These are phyloP conservation scores for Fagopyrum tataricum DNA, from an alignment of 148 eudicot genomes.

Conservation along the genomic window DNA sequence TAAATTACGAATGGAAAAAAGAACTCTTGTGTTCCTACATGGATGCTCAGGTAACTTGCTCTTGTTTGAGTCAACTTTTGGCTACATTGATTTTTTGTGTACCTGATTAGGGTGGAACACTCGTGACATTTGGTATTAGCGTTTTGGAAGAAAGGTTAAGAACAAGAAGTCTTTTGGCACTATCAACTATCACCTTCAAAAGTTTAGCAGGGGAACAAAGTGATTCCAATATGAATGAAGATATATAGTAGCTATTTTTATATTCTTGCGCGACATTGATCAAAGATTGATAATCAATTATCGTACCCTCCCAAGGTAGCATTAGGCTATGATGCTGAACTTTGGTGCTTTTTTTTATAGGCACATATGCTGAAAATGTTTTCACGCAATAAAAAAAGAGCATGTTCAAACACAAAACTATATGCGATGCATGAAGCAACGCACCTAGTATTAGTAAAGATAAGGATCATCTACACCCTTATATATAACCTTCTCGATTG, in stretches of 20 bases:
- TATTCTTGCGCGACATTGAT: neutral
- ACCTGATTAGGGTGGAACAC: neutral
- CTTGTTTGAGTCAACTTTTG: conserved; percentile 6
- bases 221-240: neutral
- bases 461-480: too few species aligned
- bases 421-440: too few species aligned
- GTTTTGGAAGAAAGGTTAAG: neutral
- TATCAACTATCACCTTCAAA: conserved; percentile 16
- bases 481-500: too few species aligned
- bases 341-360: too few species aligned
- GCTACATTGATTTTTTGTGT: neutral
- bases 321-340: too few species aligned
- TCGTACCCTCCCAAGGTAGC: too few species aligned
- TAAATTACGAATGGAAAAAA: conserved; percentile 70
- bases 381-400: too few species aligned
- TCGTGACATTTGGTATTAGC: neutral
- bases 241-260: neutral
- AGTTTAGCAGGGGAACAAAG: conserved; percentile 13
- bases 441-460: too few species aligned
- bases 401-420: too few species aligned
- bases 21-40: conserved; percentile 63
- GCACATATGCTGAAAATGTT: too few species aligned
- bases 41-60: conserved; percentile 66
- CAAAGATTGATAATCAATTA: neutral
- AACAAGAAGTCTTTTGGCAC: conserved; percentile 18